A percentile compares a stretch with the other conserved stretches of the same genome.
Conservation (phyloP, 1,139 yeast species). For the Geotrichum europaeum region DNA sequence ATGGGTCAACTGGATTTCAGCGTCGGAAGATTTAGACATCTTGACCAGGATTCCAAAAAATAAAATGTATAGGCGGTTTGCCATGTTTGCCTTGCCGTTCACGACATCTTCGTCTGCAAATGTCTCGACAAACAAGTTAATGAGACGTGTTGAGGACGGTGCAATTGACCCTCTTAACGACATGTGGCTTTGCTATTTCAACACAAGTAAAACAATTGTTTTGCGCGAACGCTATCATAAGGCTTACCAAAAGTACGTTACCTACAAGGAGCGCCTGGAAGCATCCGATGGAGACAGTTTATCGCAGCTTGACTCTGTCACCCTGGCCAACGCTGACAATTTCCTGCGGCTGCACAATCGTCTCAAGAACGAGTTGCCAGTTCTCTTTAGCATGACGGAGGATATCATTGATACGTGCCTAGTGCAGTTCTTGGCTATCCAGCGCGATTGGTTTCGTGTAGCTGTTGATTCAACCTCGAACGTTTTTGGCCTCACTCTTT, state of each 20-base stretch:
- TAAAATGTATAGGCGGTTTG: constrained; percentile 20
- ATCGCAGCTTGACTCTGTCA: constrained; percentile 6
- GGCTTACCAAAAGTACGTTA: constrained; percentile 24
- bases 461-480: constrained; percentile 28
- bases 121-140: constrained; percentile 24
- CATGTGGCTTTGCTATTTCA: constrained; percentile 18
- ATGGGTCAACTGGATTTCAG: constrained; percentile 25
- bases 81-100: constrained; percentile 26
- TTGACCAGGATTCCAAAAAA: not conserved
- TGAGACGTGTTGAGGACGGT: constrained; percentile 23
- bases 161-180: constrained; percentile 27
- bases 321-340: constrained; percentile 21
- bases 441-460: constrained; percentile 27
- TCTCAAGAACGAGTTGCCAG: constrained; percentile 30
- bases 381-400: constrained; percentile 25
- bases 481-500: constrained; percentile 17
- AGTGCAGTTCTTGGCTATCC: constrained; percentile 25
- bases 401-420: constrained; percentile 24
- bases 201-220: constrained; percentile 13
- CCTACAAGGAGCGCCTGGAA: constrained; percentile 18
- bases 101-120: constrained; percentile 24
- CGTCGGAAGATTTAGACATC: constrained; percentile 11
- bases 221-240: constrained; percentile 24
- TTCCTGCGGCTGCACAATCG: constrained; percentile 26
- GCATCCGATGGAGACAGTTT: not conserved